Base-by-base conservation (phyloP, 345 rosid genomes). In the Sapria himalayana region DNA sequence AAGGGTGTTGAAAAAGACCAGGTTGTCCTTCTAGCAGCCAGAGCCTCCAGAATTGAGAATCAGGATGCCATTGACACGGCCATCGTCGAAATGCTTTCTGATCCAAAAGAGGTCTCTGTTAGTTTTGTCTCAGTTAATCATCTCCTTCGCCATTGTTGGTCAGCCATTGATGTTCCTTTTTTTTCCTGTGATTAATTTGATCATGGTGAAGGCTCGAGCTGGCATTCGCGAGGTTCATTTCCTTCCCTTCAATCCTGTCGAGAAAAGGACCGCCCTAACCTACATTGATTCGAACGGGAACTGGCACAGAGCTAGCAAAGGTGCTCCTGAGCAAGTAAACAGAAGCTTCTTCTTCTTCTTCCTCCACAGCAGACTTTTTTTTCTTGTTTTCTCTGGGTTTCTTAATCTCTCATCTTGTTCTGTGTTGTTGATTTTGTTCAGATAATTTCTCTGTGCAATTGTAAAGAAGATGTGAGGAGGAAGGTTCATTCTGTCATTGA, bases 41-140 rank as follows among this genome's bases (percentile, higher is more conserved):
- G 93, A 61, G 96, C 96, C 23, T 81, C 96, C 24, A 75, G 92
- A 61, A 64, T 56, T 20, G 84, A 78, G 66, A 78, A 75, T 52
- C 93, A 81, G 69, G 96, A 81, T 35, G 91, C 96, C 3, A 71
- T 85, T 69, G 96, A 80, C 49, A 72, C 92, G 25, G 82, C 92
- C 9, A 81, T 85, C 47, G 92, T 85, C 4, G 96, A 93, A 23
- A 85, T 81, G 93, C 82, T 85, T 55, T 80, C 76, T 18, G 96
- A 85, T 59, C 93, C 93, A n/a, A 85, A 66, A 59, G 96, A 85
- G 84, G 86, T 76, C 56, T 25, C 17, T 4, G 24, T 25, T 42
- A 16, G 3, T 34, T n/a, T 4, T 10, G 13, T 34, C 22, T 18
- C 9, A 5, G 4, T 8, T n/a, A 25, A 17, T 39, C 9, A 34